Evolutionary conservation across 768 basidiomycete species (phyloP), one percentile per base, ranked within the genome.

Genomic region (Holtermanniella nyarrowii): DNA sequence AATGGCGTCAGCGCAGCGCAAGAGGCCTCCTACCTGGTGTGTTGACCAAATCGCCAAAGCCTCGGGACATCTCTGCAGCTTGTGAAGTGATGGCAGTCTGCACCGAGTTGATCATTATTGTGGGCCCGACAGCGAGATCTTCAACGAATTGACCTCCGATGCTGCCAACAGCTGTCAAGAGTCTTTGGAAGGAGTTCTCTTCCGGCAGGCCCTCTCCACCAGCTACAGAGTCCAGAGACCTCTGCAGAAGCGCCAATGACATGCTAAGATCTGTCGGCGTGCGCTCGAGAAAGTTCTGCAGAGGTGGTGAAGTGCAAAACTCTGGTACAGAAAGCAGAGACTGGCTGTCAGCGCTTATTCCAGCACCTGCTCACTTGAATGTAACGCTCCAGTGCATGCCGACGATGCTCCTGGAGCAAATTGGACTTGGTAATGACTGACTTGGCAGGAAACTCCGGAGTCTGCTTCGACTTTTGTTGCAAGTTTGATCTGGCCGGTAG

Each of bases 381-480:
- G 67, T 96, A 99, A 66, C 82, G 86, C 71, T 96, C 91, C 60
- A 99, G 64, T 0, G 82, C 86, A 26, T 75, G 72, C 50, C 83
- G 79, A 48, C 95, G 77, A 12, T 78, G 79, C 60, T 97, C 91
- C 47, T 97, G 78, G 63, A 95, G 91, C 60, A 77, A 84, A n/a
- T 81, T 81, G 18, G 88, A 86, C 47, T 95, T 75, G n/a, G 83
- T 79, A 3, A 87, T 79, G 11, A 97, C 76, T n/a, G 85, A 80
- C 72, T 96, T 97, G 0, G 87, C 85, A 3, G 95, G 95, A 59
- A 99, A 85, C 57, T 96, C 90, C 44, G 90, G 76, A 54, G 77
- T 76, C 56, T 80, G 27, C 42, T 49, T 59, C n/a, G 66, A 18
- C 14, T 59, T 57, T 14, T 56, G 83, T 5, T 79, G 57, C 7